Base-by-base conservation (phyloP, 306 rosid species). In the Datisca glomerata region DNA sequence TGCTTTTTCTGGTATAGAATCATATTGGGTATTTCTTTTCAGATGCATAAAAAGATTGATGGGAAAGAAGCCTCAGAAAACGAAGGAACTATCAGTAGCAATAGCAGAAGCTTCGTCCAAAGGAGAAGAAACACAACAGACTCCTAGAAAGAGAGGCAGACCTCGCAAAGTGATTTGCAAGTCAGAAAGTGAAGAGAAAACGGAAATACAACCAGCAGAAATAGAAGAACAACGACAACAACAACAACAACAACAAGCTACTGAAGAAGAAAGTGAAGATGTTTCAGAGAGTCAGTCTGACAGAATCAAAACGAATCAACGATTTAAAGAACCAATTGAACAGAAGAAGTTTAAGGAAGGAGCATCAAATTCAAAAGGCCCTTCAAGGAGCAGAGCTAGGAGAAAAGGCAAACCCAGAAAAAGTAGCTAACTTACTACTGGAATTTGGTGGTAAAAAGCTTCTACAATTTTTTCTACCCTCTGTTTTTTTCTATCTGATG, bases 381-480 rank as follows among this genome's bases (percentile, higher is more conserved):
- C 72, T 33, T 66, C 77, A 6, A 75, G 80, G 57, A 78, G 85
- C 65, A 72, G 82, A 59, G 75, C 73, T 8, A 74, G 87, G 43
- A 29, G 87, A 35, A 85, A 85, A 68, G 69, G 81, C 75, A 85
- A 70, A 63, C 93, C 96, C 78, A 67, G 78, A 63, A 85, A 85
- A 65, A 85, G 96, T 58, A 72, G 82, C 61, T 73, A 41, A 50
- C n/a, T n/a, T n/a, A n/a, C n/a, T n/a, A n/a, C n/a, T n/a, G n/a
- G n/a, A n/a, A n/a, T n/a, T n/a, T n/a, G n/a, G n/a, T n/a, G n/a
- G n/a, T n/a, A n/a, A n/a, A n/a, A n/a, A n/a, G n/a, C n/a, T n/a
- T n/a, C n/a, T n/a, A n/a, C n/a, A n/a, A n/a, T n/a, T 27, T 41
- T 3, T 18, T 1, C 25, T 10, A 37, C 41, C 48, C 37, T 36